A percentile compares a stretch with the other conserved stretches of the same genome.
Conservation (phyloP, 2,329 filamentous ascomycete species). For the Trichoderma sp. region DNA sequence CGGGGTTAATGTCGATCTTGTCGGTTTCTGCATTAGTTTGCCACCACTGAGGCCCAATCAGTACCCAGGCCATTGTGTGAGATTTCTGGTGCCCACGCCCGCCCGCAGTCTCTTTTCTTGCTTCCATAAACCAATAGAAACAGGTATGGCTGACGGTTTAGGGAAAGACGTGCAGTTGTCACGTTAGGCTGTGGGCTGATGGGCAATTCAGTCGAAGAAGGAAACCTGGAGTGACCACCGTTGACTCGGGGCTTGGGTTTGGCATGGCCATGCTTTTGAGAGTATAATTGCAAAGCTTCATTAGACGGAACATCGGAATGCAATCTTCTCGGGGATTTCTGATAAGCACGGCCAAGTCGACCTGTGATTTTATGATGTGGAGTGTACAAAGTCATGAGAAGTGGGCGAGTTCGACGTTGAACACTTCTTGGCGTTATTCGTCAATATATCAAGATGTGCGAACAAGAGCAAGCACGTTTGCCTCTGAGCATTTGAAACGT, state of each 20-base stretch:
- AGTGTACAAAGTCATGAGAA: neutral
- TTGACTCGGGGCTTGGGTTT: neutral
- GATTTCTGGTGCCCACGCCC: neutral
- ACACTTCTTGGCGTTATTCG: neutral
- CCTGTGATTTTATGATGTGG: no score
- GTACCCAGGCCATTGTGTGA: neutral
- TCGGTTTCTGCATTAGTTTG: constrained; percentile 1
- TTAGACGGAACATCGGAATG: neutral
- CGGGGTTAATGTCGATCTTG: neutral
- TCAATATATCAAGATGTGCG: neutral
- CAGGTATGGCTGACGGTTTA: neutral
- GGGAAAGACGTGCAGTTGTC: neutral
- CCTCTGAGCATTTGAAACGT: neutral
- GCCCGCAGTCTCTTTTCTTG: neutral
- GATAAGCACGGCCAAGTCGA: neutral
- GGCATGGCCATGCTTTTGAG: neutral
- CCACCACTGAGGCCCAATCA: neutral
- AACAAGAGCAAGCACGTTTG: neutral
- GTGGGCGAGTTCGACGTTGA: neutral
- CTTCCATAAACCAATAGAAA: neutral
- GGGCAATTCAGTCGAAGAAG: neutral
- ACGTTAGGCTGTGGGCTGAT: neutral
- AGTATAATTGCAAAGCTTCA: neutral
- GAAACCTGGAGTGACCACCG: neutral
- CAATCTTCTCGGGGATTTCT: neutral